phyloP scores from a whole-genome alignment of 2,329 filamentous ascomycete genomes.

The Aspergillus sp. region DNA sequence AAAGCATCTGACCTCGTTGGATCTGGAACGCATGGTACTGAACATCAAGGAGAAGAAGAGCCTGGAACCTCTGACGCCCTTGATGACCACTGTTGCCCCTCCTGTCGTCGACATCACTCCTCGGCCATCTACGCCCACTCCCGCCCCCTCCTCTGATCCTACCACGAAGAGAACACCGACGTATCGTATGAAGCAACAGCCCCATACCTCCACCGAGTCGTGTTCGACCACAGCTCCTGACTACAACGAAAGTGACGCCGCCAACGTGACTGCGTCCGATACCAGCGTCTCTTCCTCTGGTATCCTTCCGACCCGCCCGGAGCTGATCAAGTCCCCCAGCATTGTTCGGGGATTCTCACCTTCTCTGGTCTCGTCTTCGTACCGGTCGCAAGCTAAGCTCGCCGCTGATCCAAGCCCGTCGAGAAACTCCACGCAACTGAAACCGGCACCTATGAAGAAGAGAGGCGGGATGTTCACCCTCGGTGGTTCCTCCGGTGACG shows the following conservation, averaged over 20 bases:
- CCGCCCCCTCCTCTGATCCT: slow-evolving; percentile 31
- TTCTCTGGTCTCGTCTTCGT: slow-evolving; percentile 68
- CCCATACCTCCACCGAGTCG: slow-evolving; percentile 54
- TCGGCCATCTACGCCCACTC: slow-evolving; percentile 42
- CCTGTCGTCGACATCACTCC: slow-evolving; percentile 44
- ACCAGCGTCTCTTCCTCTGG: slow-evolving; percentile 59
- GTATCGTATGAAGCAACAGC: slow-evolving; percentile 25
- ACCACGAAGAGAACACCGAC: slow-evolving; percentile 32
- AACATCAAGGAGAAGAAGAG: slow-evolving; percentile 83
- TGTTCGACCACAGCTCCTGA: slow-evolving; percentile 57
- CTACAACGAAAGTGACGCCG: slow-evolving; percentile 46
- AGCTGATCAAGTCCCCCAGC: slow-evolving; percentile 60
- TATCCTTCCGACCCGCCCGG: slow-evolving; percentile 40
- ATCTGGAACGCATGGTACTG: slow-evolving; percentile 90
- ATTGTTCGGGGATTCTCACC: slow-evolving; percentile 86
- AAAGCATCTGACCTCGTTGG: slow-evolving; percentile 87
- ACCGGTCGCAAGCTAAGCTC: slow-evolving; percentile 61
- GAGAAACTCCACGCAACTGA: slow-evolving; percentile 63
- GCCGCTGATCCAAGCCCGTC: slow-evolving; percentile 49
- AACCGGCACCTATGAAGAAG: slow-evolving; percentile 56
- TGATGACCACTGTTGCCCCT: slow-evolving; percentile 41
- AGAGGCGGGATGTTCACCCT: slow-evolving; percentile 68
- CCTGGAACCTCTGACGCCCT: slow-evolving; percentile 57
- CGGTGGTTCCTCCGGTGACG: slow-evolving; percentile 83
- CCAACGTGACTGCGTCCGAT: slow-evolving; percentile 51